A percentile compares a stretch with the other conserved stretches of the same genome.
These are phyloP conservation scores for Huntiella decipiens DNA, from an alignment of 2,329 filamentous ascomycete genomes.

Conservation along the genomic window DNA sequence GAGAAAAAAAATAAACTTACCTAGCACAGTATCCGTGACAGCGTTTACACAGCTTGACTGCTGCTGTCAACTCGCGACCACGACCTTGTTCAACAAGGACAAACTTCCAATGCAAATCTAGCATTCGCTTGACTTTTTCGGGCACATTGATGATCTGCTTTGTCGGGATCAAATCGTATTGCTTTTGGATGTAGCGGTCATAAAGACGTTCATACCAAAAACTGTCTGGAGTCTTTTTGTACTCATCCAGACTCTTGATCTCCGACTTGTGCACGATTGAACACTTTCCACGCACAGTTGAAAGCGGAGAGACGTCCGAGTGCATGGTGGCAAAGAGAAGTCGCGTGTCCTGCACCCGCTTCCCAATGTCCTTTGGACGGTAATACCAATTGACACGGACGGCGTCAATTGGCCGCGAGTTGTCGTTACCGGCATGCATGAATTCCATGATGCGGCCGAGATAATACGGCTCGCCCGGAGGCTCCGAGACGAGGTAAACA, in stretches of 20 bases:
- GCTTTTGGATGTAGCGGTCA: constrained; percentile 93
- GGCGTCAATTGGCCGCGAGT: constrained; percentile 56
- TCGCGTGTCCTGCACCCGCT: constrained; percentile 77
- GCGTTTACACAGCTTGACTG: constrained; percentile 88
- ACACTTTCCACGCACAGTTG: constrained; percentile 84
- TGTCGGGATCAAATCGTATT: constrained; percentile 92
- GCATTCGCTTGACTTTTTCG: constrained; percentile 79
- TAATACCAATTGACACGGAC: constrained; percentile 98
- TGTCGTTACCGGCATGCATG: constrained; percentile 60
- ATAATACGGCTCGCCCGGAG: constrained; percentile 94
- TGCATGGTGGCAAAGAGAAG: constrained; percentile 96
- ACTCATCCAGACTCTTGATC: constrained; percentile 63
- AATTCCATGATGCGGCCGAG: constrained; percentile 98
- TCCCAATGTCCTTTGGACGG: constrained; percentile 83
- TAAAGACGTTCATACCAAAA: constrained; percentile 98
- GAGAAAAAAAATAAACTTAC: constrained; percentile 27
- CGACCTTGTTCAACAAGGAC: constrained; percentile 86
- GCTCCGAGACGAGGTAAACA: constrained; percentile 93
- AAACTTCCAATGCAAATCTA: constrained; percentile 93
- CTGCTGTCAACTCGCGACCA: constrained; percentile 87
- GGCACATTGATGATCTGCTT: constrained; percentile 90
- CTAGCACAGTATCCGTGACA: constrained; percentile 81
- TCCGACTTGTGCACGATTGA: constrained; percentile 76
- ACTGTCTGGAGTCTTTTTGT: constrained; percentile 64
- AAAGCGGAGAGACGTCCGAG: constrained; percentile 84